Percentiles rank a stretch among this genome's conserved stretches.
Conservation (phyloP, 2,329 filamentous ascomycete genomes). For the Alternaria brassicicola region DNA sequence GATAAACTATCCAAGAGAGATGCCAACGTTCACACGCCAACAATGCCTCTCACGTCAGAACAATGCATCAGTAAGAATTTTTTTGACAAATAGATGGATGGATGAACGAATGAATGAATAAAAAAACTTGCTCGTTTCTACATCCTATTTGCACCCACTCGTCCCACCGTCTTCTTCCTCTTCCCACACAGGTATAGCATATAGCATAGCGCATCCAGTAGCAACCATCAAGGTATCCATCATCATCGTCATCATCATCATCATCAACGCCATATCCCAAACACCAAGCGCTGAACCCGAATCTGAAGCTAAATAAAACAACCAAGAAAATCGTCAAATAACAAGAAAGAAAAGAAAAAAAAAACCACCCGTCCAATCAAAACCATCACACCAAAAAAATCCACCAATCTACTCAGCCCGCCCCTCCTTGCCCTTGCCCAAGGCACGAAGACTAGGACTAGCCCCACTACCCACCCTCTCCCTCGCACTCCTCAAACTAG, state of each 20-base stretch:
- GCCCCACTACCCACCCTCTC: not conserved
- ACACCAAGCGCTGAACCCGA: not conserved
- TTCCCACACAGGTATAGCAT: no score
- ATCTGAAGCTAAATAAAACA: no score
- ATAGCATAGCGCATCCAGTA: not conserved
- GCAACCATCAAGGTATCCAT: not conserved
- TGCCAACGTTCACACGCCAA: no score
- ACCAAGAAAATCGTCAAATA: not conserved
- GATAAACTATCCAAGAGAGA: no score
- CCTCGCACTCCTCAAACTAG: conserved; percentile 2
- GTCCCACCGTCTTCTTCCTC: not conserved
- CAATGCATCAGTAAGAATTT: no score
- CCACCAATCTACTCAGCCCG: not conserved
- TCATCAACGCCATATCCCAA: not conserved
- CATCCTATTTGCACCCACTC: not conserved
- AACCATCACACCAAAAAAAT: no score
- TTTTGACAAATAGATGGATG: no score
- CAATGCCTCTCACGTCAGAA: no score
- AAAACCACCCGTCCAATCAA: no score
- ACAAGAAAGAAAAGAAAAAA: not conserved
- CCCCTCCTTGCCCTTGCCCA: conserved; percentile 5
- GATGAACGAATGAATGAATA: no score
- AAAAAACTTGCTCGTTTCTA: no score
- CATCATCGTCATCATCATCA: not conserved
- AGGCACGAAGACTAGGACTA: not conserved